phyloP scores from a whole-genome alignment of 176 grass and related monocot species.

The Thalia dealbata region DNA sequence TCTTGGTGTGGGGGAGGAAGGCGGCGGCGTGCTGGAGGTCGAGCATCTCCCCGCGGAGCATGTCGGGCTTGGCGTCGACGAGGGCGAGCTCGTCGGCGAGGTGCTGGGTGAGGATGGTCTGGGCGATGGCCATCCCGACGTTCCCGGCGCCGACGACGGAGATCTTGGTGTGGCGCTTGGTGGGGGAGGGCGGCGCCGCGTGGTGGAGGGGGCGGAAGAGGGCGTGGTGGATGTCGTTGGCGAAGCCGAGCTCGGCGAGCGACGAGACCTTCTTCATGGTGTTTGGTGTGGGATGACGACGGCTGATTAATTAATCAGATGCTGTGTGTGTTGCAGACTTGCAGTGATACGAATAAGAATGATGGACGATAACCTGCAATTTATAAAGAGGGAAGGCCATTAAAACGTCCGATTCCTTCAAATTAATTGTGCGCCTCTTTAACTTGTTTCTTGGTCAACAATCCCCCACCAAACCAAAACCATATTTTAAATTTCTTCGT shows the following conservation, averaged over 20 bases:
- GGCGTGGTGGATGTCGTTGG: conserved; percentile 18
- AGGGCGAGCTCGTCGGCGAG: conserved; percentile 5
- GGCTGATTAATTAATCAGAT: too few relatives aligned
- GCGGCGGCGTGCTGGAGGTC: conserved; percentile 9
- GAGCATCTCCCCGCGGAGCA: conserved; percentile 18
- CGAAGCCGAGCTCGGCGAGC: conserved; percentile 58
- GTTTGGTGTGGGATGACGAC: too few relatives aligned
- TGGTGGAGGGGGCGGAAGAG: conserved; percentile 42
- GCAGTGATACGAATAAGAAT: too few relatives aligned
- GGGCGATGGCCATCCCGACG: conserved; percentile 17
- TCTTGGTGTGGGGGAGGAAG: conserved; percentile 1
- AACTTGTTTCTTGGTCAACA: too few relatives aligned
- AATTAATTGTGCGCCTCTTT: too few relatives aligned
- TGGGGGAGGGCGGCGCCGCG: conserved; percentile 4
- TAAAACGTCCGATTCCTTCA: too few relatives aligned
- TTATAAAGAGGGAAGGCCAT: too few relatives aligned
- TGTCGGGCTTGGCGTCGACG: conserved; percentile 12
- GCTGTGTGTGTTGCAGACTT: too few relatives aligned
- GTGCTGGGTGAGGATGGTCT: conserved; percentile 16
- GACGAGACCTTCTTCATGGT: conserved; percentile 22
- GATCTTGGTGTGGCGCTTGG: conserved; percentile 42
- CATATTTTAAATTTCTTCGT: too few relatives aligned
- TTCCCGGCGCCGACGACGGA: conserved; percentile 43
- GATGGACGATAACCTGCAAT: too few relatives aligned
- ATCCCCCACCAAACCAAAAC: too few relatives aligned